Evolutionary conservation across 202 grass and related monocot species (phyloP).

Genomic region (Hordeum pubiflorum): DNA sequence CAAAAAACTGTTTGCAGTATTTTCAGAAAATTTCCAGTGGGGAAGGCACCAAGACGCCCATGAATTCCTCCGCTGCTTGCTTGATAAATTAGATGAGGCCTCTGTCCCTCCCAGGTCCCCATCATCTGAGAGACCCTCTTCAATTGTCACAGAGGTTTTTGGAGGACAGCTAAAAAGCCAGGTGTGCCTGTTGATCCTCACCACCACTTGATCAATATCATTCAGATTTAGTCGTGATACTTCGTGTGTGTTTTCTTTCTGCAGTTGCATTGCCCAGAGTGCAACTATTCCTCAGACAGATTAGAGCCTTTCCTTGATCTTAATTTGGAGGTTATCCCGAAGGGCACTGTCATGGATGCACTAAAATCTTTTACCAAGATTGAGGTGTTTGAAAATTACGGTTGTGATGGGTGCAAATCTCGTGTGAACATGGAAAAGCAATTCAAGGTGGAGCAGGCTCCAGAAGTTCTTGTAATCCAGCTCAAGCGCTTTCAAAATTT

Average conservation of each 20-base stretch:
- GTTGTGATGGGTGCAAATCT: conserved; percentile 34
- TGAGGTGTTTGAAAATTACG: conserved; percentile 29
- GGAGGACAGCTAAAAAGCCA: conserved; percentile 29
- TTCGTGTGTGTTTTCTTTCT: background rate
- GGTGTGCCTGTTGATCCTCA: conserved; percentile 3
- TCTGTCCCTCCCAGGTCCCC: background rate
- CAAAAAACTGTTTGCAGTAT: conserved; percentile 10
- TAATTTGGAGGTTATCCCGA: conserved; percentile 33
- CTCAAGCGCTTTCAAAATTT: conserved; percentile 33
- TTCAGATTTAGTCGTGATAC: background rate
- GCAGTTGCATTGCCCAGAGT: conserved; percentile 33
- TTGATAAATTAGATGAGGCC: conserved; percentile 29
- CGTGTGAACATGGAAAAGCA: conserved; percentile 36
- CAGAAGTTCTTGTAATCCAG: conserved; percentile 41
- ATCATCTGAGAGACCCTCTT: background rate
- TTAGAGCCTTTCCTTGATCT: conserved; percentile 37
- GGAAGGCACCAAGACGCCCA: conserved; percentile 34
- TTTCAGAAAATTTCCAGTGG: conserved; percentile 11
- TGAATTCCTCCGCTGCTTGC: conserved; percentile 36
- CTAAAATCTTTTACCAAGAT: conserved; percentile 37
- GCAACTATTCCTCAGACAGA: conserved; percentile 27
- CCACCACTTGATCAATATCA: background rate
- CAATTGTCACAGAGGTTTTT: conserved; percentile 30
- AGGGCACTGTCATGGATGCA: conserved; percentile 22
- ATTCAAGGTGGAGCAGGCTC: conserved; percentile 27